A percentile compares a stretch with the other conserved stretches of the same genome.
These are phyloP conservation scores for Physcia stellaris DNA, from an alignment of 495 filamentous ascomycete species.

Conservation along the genomic window DNA sequence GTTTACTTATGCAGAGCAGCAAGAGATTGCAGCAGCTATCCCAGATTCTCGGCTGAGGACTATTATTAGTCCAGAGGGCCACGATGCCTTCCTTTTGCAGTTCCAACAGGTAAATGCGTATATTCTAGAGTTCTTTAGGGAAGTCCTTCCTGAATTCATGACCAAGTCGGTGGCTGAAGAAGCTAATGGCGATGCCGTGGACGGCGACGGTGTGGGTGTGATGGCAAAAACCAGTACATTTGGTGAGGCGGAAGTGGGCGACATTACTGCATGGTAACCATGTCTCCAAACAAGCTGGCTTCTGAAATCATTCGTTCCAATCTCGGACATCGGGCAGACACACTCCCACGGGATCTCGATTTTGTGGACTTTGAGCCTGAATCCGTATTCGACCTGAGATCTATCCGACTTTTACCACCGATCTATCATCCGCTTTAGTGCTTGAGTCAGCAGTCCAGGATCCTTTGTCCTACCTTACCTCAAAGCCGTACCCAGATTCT, in stretches of 20 bases:
- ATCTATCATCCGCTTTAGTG: too few relatives aligned
- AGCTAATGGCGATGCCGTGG: slow-evolving; percentile 22
- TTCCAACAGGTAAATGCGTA: slow-evolving; percentile 93
- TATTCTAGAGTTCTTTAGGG: slow-evolving; percentile 69
- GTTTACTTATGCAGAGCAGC: slow-evolving; percentile 92
- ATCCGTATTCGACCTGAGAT: too few relatives aligned
- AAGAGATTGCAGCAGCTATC: slow-evolving; percentile 77
- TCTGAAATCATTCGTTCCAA: too few relatives aligned
- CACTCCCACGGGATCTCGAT: too few relatives aligned
- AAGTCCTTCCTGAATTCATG: slow-evolving; percentile 74
- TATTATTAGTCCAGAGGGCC: slow-evolving; percentile 87
- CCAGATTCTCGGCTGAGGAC: slow-evolving; percentile 61
- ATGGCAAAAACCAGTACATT: slow-evolving; percentile 72
- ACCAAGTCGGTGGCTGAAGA: slow-evolving; percentile 48
- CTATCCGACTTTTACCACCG: too few relatives aligned
- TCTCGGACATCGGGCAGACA: too few relatives aligned
- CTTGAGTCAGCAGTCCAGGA: too few relatives aligned
- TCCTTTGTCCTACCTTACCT: too few relatives aligned
- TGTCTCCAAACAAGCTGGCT: too few relatives aligned
- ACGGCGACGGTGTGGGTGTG: slow-evolving; percentile 19
- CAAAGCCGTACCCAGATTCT: too few relatives aligned
- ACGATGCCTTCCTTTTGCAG: slow-evolving; percentile 91
- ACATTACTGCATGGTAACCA: slow-evolving; percentile 86
- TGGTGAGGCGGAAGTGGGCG: slow-evolving; percentile 89
- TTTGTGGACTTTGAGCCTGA: too few relatives aligned